Conservation (phyloP, 768 basidiomycete species). For the Boletus pseudo-olivaceus region DNA sequence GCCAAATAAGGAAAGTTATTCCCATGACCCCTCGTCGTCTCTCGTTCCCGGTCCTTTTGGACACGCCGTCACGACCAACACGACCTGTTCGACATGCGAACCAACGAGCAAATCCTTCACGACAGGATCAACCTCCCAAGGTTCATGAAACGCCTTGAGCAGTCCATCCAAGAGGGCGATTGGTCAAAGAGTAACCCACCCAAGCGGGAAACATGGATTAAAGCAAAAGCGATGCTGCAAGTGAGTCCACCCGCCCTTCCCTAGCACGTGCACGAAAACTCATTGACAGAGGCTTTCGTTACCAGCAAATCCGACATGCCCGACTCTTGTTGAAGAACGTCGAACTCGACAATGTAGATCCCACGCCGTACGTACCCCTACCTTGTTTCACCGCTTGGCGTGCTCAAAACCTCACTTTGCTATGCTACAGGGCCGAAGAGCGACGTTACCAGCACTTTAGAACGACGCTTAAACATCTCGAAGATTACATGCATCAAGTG, state of each 20-base stretch:
- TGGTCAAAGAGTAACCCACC: constrained; percentile 30
- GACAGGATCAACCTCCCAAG: constrained; percentile 68
- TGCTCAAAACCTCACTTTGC: background rate
- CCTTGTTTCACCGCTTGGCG: background rate
- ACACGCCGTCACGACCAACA: background rate
- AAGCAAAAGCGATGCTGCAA: constrained; percentile 53
- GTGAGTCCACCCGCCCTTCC: constrained; percentile 33
- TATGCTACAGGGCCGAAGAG: constrained; percentile 36
- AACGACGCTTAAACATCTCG: constrained; percentile 52
- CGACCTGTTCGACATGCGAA: constrained; percentile 23
- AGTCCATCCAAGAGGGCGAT: constrained; percentile 38
- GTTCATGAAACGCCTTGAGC: constrained; percentile 60
- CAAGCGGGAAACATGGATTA: constrained; percentile 46
- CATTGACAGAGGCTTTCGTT: background rate
- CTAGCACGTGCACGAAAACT: background rate
- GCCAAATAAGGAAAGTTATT: constrained; percentile 22
- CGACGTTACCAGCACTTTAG: constrained; percentile 46
- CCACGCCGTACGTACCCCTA: constrained; percentile 37
- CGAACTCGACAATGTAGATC: constrained; percentile 45
- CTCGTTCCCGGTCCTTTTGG: background rate
- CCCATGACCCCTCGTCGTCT: constrained; percentile 8
- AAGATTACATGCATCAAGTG: constrained; percentile 48
- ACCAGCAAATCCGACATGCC: constrained; percentile 53
- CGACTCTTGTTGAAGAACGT: constrained; percentile 55
- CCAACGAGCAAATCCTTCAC: constrained; percentile 38